Conservation (phyloP, 2,329 filamentous ascomycete genomes). For the Incumbomyces delicatus region DNA sequence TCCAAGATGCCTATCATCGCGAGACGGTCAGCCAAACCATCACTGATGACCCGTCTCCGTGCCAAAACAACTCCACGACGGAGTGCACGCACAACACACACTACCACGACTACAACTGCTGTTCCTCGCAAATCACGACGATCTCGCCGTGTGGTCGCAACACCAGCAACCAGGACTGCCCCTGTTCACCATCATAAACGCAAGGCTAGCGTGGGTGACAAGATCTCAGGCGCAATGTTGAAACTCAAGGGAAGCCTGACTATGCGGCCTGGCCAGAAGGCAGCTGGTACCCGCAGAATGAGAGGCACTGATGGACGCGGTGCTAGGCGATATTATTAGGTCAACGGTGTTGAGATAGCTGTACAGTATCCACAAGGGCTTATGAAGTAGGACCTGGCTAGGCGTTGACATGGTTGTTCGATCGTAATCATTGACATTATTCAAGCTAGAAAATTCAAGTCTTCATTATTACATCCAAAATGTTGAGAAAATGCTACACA, state of each 20-base stretch:
- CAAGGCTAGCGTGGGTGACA: conserved; percentile 61
- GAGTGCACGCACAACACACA: conserved; percentile 30
- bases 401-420: too few species aligned
- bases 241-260: conserved; percentile 63
- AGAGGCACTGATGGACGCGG: conserved; percentile 61
- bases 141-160: background rate
- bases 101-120: conserved; percentile 34
- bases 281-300: conserved; percentile 64
- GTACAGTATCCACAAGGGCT: too few species aligned
- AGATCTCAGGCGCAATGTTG: conserved; percentile 65
- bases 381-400: too few species aligned
- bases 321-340: conserved; percentile 2
- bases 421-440: too few species aligned
- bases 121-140: conserved; percentile 23
- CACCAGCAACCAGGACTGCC: background rate
- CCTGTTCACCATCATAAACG: conserved; percentile 48
- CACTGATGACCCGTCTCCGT: conserved; percentile 44
- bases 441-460: too few species aligned
- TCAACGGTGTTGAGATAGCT: background rate
- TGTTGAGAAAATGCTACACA: too few species aligned
- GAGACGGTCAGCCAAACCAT: conserved; percentile 22
- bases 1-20: background rate
- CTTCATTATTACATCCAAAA: too few species aligned
- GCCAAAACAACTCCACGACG: conserved; percentile 1
- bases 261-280: conserved; percentile 61